These are phyloP conservation scores for Candida sanyaensis DNA, from an alignment of 1,139 yeast species.

Conservation along the genomic window DNA sequence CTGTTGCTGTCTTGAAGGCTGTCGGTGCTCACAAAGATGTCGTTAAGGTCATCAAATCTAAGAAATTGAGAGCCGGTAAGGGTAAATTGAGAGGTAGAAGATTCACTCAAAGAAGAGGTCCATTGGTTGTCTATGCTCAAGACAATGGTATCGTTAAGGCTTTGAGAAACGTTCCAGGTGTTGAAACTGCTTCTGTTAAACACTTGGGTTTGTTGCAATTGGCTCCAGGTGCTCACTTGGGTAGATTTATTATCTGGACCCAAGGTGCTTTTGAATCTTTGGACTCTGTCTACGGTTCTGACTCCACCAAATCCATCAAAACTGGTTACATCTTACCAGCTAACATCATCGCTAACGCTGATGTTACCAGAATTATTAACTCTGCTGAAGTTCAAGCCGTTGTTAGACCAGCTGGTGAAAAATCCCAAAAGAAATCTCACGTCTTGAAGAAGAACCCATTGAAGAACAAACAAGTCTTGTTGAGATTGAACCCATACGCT, in stretches of 20 bases:
- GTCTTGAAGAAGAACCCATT: conserved; percentile 99
- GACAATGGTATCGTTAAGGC: conserved; percentile 99
- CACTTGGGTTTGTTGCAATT: conserved; percentile 96
- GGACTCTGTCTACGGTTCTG: conserved; percentile 97
- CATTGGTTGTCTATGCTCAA: conserved; percentile 96
- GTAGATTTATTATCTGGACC: conserved; percentile 99
- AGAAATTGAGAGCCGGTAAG: conserved; percentile 99
- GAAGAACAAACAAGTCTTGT: conserved; percentile 98
- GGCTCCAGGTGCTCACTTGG: conserved; percentile 99
- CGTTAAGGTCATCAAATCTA: conserved; percentile 96
- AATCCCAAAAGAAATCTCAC: conserved; percentile 91
- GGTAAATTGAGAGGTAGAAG: conserved; percentile 99
- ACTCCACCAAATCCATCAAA: conserved; percentile 81
- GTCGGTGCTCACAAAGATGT: conserved; percentile 99
- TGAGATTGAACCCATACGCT: conserved; percentile 99
- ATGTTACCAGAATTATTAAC: conserved; percentile 96
- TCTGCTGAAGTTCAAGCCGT: conserved; percentile 98
- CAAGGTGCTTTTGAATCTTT: conserved; percentile 96
- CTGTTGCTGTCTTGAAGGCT: conserved; percentile 97
- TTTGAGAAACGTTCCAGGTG: conserved; percentile 99
- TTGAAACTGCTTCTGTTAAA: conserved; percentile 92
- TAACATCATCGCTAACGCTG: conserved; percentile 94
- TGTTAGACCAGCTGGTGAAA: conserved; percentile 95
- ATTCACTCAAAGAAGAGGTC: conserved; percentile 99
- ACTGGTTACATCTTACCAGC: conserved; percentile 90